Base-by-base conservation (phyloP, 306 rosid genomes). In the Prunus fruticosa region DNA sequence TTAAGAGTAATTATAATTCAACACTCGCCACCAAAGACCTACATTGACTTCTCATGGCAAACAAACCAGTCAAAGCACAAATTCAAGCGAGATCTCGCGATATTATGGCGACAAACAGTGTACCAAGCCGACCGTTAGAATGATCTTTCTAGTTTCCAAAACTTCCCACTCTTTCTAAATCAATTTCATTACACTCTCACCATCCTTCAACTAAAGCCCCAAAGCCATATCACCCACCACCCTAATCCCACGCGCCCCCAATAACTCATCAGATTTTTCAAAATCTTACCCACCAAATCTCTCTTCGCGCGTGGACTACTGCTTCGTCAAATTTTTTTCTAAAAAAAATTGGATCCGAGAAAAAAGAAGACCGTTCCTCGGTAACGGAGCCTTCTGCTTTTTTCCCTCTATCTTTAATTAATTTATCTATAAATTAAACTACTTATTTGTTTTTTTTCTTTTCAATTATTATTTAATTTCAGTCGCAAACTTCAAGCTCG, bases 351-450 rank as follows among this genome's bases (percentile, higher is more conserved):
- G 86, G 75, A 83, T 86, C 85, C 78, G 38, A 80, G 64, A 53
- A 64, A 53, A 64, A 77, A 85, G 83, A 86, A 86, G 96, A 88
- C 96, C 97, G 97, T 93, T 93, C 97, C 92, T 93, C 93, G 98
- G 43, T 71, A 61, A 34, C 46, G 22, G 89, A 69, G 96, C 91
- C 71, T 56, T 14, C 27, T 50, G 63, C 49, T 46, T 38, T 38
- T 49, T 72, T 77, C 77, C 67, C 52, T 47, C 8, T 77, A 74
- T 43, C 47, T 32, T 19, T 12, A 11, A 11, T 60, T 43, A 45
- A 58, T 15, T 69, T 30, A 15, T 22, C 65, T 25, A 43, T 13
- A 38, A 56, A 54, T 34, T 16, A 9, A 64, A 64, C 19, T 51
- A 27, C 50, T 69, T 13, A 11, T 67, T 65, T 67, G 14, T 6